Conservation (phyloP, 2,329 filamentous ascomycete genomes). For the Sporothrix protearum region DNA sequence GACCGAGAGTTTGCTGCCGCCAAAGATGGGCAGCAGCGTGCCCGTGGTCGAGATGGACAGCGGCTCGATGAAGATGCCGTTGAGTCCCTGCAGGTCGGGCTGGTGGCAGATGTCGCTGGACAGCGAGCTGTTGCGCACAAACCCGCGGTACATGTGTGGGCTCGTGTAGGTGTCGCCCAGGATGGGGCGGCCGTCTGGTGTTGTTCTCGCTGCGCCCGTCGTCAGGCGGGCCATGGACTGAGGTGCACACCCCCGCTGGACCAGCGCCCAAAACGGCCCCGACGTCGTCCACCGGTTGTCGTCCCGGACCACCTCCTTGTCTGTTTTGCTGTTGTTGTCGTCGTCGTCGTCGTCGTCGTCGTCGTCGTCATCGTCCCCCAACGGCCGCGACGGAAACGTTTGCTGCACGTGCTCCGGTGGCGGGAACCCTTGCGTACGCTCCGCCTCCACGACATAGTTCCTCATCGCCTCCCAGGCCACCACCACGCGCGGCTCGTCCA, state of each 20-base stretch:
- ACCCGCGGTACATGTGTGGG: conserved; percentile 54
- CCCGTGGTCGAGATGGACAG: conserved; percentile 55
- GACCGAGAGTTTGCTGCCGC: conserved; percentile 63
- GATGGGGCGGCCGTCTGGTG: conserved; percentile 38
- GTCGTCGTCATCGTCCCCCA: conserved; percentile 37
- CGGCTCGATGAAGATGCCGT: conserved; percentile 62
- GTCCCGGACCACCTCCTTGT: not conserved
- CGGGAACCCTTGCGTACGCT: conserved; percentile 35
- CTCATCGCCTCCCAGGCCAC: conserved; percentile 61
- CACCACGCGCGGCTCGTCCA: conserved; percentile 64
- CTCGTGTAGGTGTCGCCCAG: conserved; percentile 46
- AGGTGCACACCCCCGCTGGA: conserved; percentile 58
- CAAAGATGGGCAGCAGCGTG: conserved; percentile 61
- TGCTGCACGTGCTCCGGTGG: conserved; percentile 44
- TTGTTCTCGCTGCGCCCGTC: conserved; percentile 41
- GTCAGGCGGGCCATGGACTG: conserved; percentile 56
- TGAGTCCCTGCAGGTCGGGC: conserved; percentile 58
- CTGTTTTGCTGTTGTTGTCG: not conserved
- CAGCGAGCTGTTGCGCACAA: conserved; percentile 59
- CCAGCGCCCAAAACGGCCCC: conserved; percentile 57
- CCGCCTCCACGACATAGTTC: conserved; percentile 50
- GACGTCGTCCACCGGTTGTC: conserved; percentile 45
- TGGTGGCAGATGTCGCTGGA: conserved; percentile 63
- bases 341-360: conserved; percentile 36
- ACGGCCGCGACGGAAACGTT: conserved; percentile 43